These are phyloP conservation scores for button mushroom (Agaricus bisporus) DNA, from an alignment of 768 basidiomycete genomes.

Conservation along the genomic window DNA sequence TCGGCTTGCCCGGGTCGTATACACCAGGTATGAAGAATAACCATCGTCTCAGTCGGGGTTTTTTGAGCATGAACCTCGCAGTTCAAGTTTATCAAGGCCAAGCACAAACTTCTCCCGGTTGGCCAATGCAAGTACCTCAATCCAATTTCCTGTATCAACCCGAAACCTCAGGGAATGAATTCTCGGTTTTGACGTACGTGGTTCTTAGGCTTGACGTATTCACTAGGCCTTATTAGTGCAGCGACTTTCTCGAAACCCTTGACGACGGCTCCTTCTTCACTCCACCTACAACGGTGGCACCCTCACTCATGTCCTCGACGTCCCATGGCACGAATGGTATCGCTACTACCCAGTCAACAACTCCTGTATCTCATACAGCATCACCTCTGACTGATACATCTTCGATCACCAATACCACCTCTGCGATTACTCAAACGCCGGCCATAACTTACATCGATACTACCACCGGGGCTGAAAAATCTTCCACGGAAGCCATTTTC, in stretches of 20 bases:
- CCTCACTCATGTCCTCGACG: constrained; percentile 42
- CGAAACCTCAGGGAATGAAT: constrained; percentile 75
- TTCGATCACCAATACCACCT: constrained; percentile 7
- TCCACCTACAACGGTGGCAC: constrained; percentile 44
- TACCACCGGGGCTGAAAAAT: constrained; percentile 13
- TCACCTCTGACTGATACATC: constrained; percentile 11
- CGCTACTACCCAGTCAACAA: constrained; percentile 8
- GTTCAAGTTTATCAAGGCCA: constrained; percentile 32
- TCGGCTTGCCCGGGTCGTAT: constrained; percentile 34
- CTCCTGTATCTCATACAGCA: constrained; percentile 1
- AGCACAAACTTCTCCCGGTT: constrained; percentile 25
- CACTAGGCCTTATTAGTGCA: constrained; percentile 21
- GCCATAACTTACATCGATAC: constrained; percentile 13
- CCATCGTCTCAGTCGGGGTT: too few relatives aligned
- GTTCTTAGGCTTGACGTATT: constrained; percentile 5
- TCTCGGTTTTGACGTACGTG: constrained; percentile 70
- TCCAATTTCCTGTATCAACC: constrained; percentile 61
- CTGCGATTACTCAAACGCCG: constrained; percentile 9
- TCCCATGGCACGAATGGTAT: constrained; percentile 19
- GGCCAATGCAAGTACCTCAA: constrained; percentile 45
- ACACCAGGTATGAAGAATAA: constrained; percentile 32
- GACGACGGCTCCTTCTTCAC: constrained; percentile 81
- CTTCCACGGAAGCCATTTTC: constrained; percentile 40
- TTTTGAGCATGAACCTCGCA: constrained; percentile 10
- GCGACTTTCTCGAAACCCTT: constrained; percentile 84